These are phyloP conservation scores for Pleurotus giganteus DNA, from an alignment of 768 basidiomycete species.

Conservation along the genomic window DNA sequence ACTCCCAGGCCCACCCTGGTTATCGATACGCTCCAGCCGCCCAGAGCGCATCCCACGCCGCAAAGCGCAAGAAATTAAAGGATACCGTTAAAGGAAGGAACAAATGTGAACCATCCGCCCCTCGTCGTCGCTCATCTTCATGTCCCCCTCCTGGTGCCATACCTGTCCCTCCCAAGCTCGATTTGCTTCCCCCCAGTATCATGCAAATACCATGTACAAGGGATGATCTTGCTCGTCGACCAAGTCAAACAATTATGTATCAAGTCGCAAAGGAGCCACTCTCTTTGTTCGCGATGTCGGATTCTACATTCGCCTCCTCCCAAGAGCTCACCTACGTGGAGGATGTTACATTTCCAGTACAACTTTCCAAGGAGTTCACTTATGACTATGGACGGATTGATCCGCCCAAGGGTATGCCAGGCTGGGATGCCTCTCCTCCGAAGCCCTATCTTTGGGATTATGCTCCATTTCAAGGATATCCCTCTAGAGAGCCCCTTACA, in stretches of 20 bases:
- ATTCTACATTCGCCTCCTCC: not conserved
- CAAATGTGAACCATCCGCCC: not conserved
- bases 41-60: not conserved
- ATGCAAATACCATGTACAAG: not conserved
- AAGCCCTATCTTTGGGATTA: conserved; percentile 5
- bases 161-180: conserved; percentile 18
- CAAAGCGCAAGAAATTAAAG: conserved; percentile 12
- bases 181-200: not conserved
- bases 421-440: conserved; percentile 5
- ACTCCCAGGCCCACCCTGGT: conserved; percentile 38
- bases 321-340: conserved; percentile 1
- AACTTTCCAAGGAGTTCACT: not conserved
- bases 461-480: not conserved
- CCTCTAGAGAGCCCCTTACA: not conserved
- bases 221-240: conserved; percentile 8
- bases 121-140: conserved; percentile 34
- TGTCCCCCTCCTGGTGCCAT: conserved; percentile 36
- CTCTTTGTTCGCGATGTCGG: not conserved
- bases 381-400: conserved; percentile 1
- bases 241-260: conserved; percentile 5
- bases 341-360: not conserved
- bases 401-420: conserved; percentile 1
- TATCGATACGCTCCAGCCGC: conserved; percentile 38
- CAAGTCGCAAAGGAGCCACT: not conserved
- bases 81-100: conserved; percentile 7